Base-by-base conservation (phyloP, 441 rosid genomes). In the Cnidoscolus chayamansa region DNA sequence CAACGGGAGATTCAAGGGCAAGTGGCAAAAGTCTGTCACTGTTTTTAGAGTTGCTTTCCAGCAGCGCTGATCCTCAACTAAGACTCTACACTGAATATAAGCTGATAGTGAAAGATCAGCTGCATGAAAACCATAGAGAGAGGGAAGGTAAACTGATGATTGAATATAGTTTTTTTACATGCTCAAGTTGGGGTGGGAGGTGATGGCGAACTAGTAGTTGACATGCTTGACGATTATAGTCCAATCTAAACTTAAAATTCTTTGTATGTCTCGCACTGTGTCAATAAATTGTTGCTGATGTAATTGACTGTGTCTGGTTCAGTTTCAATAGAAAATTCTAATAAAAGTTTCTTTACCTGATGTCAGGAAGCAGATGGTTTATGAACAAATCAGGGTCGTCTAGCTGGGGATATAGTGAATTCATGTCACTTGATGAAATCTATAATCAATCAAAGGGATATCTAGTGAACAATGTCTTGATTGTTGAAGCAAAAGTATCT, bases 391-490 rank as follows among this genome's bases (percentile, higher is more conserved):
- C 45, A 40, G 7, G 10, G 0, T 0, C 0, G 20, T 0, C 5
- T 17, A 0, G 1, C 5, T 68, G 62, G 61, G 80, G 77, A 10
- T 60, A 0, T 63, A 0, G 6, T 9, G 1, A 30, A 0, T 64
- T 59, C 16, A 35, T 73, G 73, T 31, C 55, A 0, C 71, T 80
- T 0, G 15, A 51, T 12, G 70, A 65, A 25, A 54, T 76, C 30
- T 25, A 70, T 30, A 19, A 79, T 17, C 12, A 16, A 37, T 69
- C 65, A 6, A 69, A 73, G 16, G 70, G 79, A 67, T 79, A 35
- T 59, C 71, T 72, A 25, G 54, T 65, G 68, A 63, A 50, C n/a
- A 73, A 80, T 15, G 73, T 25, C 3, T 54, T 73, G 74, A 73
- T 65, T 12, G 58, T 70, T 48, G 40, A 64, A 65, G 79, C n/a